phyloP scores from a whole-genome alignment of 1,284 basidiomycete species.

The Leccinum pachyderme region DNA sequence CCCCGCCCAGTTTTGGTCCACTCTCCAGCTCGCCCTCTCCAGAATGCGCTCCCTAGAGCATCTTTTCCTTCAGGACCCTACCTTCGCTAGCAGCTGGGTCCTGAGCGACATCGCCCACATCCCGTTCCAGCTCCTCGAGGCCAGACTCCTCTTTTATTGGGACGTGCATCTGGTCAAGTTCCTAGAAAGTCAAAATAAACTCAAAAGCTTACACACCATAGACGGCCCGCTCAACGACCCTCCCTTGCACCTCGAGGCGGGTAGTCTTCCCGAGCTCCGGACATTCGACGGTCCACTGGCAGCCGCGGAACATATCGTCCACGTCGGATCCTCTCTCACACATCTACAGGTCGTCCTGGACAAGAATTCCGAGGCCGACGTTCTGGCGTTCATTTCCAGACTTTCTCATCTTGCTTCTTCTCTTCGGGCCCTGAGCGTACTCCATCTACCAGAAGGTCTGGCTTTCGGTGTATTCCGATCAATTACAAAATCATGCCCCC shows the following conservation, averaged over 20 bases:
- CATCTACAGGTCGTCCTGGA: constrained; percentile 29
- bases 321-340: constrained; percentile 26
- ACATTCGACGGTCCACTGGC: constrained; percentile 29
- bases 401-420: constrained; percentile 25
- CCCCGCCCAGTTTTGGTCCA: constrained; percentile 15
- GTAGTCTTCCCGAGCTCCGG: constrained; percentile 31
- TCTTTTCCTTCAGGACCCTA: constrained; percentile 31
- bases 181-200: constrained; percentile 35
- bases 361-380: constrained; percentile 21
- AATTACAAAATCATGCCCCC: constrained; percentile 33
- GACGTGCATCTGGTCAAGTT: constrained; percentile 32
- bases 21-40: constrained; percentile 26
- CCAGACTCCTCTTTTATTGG: constrained; percentile 27
- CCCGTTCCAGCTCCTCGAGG: constrained; percentile 34
- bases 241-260: constrained; percentile 25
- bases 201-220: constrained; percentile 25
- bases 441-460: constrained; percentile 32
- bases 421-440: constrained; percentile 33
- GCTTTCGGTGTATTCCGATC: constrained; percentile 28
- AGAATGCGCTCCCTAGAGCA: constrained; percentile 28
- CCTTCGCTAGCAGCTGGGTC: constrained; percentile 27
- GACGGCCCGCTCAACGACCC: constrained; percentile 28
- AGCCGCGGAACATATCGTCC: constrained; percentile 29
- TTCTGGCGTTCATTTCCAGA: constrained; percentile 29
- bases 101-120: constrained; percentile 28